phyloP scores from a whole-genome alignment of 208 protist genomes.

The Crithidia bombi region DNA sequence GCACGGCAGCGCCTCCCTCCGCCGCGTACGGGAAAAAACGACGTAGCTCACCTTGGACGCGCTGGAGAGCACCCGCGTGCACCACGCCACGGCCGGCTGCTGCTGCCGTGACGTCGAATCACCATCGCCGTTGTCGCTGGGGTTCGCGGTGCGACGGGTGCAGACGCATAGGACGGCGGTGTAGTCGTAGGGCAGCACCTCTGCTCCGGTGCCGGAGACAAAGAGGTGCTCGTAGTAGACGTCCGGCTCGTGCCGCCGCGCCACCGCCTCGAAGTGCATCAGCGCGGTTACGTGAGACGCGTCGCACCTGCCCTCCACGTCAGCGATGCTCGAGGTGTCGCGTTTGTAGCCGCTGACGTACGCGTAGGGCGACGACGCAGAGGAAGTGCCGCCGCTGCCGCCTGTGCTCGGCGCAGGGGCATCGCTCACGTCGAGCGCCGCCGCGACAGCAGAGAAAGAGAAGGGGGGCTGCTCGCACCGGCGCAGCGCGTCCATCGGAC shows the following conservation, averaged over 20 bases:
- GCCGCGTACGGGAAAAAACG: slow-evolving; percentile 52
- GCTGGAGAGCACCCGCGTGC: slow-evolving; percentile 35
- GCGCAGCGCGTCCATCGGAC: slow-evolving; percentile 32
- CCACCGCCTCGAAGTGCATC: slow-evolving; percentile 1
- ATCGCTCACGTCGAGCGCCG: background rate
- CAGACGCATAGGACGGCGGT: slow-evolving; percentile 65
- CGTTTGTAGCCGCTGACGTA: slow-evolving; percentile 37
- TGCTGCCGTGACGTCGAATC: too few species aligned
- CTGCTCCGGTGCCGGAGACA: slow-evolving; percentile 50
- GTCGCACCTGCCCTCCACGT: background rate
- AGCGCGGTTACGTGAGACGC: slow-evolving; percentile 3
- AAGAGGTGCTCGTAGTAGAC: slow-evolving; percentile 52
- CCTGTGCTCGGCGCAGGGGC: background rate
- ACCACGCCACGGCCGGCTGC: background rate
- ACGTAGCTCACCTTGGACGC: slow-evolving; percentile 68
- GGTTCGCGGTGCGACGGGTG: slow-evolving; percentile 27
- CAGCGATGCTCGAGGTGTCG: background rate
- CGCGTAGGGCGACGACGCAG: slow-evolving; percentile 19
- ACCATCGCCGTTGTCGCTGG: too few species aligned
- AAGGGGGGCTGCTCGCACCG: slow-evolving; percentile 31
- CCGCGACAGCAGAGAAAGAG: background rate
- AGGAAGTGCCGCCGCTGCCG: background rate
- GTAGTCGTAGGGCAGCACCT: slow-evolving; percentile 84
- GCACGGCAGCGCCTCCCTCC: slow-evolving; percentile 44
- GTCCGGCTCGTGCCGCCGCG: slow-evolving; percentile 11